Evolutionary conservation across 306 rosid species (phyloP).

Genomic region (Rosa persica): DNA sequence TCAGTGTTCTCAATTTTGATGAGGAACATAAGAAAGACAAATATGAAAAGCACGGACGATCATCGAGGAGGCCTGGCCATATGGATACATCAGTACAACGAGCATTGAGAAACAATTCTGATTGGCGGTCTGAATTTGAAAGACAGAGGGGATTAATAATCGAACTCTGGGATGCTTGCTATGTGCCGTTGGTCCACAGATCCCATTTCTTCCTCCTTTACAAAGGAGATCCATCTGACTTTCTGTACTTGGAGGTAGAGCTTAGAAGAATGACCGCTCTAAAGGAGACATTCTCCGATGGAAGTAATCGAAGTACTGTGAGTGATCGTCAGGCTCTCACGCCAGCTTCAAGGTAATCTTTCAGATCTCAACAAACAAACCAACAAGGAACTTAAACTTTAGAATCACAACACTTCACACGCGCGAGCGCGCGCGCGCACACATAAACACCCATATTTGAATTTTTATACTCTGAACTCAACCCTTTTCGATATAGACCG

Average conservation of each 20-base stretch:
- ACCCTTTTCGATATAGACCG: not conserved
- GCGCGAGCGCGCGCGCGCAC: not conserved
- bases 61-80: slow-evolving; percentile 22
- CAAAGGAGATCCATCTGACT: slow-evolving; percentile 75
- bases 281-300: slow-evolving; percentile 48
- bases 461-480: not conserved
- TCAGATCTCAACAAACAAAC: slow-evolving; percentile 10
- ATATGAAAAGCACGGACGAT: slow-evolving; percentile 24
- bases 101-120: slow-evolving; percentile 10
- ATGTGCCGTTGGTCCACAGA: slow-evolving; percentile 74
- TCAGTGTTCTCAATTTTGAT: slow-evolving; percentile 58
- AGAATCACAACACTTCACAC: not conserved
- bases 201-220: slow-evolving; percentile 77
- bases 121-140: slow-evolving; percentile 48
- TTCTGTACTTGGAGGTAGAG: slow-evolving; percentile 73
- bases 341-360: slow-evolving; percentile 64
- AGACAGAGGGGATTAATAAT: slow-evolving; percentile 58
- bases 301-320: slow-evolving; percentile 25
- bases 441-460: not conserved
- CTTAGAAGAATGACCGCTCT: slow-evolving; percentile 72
- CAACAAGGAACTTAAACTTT: not conserved
- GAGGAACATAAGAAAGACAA: slow-evolving; percentile 28
- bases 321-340: slow-evolving; percentile 40
- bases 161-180: slow-evolving; percentile 75
- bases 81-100: slow-evolving; percentile 19